Evolutionary conservation across 2,329 filamentous ascomycete genomes (phyloP).

Genomic region (Diplodia mutila): DNA sequence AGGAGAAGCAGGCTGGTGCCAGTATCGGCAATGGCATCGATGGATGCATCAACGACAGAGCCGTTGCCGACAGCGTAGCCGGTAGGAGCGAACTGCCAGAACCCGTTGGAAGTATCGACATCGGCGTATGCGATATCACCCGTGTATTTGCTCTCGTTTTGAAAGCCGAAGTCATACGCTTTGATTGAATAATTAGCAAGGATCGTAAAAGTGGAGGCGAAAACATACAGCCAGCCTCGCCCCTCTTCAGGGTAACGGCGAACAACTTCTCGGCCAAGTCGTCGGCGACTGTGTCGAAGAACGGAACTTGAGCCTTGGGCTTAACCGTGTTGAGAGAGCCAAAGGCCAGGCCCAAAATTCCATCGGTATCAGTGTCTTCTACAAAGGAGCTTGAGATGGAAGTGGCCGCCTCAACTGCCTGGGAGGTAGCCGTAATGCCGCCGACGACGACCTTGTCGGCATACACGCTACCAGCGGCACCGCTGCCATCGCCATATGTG

Average conservation of each 20-base stretch:
- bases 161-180: conserved; percentile 62
- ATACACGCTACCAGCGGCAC: conserved; percentile 67
- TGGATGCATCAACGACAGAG: conserved; percentile 43
- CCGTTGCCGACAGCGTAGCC: conserved; percentile 60
- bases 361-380: conserved; percentile 50
- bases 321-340: conserved; percentile 47
- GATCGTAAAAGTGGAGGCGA: background rate
- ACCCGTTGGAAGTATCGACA: conserved; percentile 62
- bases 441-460: conserved; percentile 67
- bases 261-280: conserved; percentile 59
- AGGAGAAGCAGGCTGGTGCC: conserved; percentile 70
- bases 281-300: conserved; percentile 62
- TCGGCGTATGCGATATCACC: conserved; percentile 61
- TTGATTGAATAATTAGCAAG: background rate
- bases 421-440: conserved; percentile 59
- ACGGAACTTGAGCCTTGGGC: conserved; percentile 58
- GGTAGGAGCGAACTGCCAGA: conserved; percentile 64
- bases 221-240: conserved; percentile 39
- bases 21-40: conserved; percentile 68
- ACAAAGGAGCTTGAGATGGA: conserved; percentile 60
- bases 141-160: conserved; percentile 62
- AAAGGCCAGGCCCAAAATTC: conserved; percentile 20
- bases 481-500: conserved; percentile 67
- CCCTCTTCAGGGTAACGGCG: conserved; percentile 60
- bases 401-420: conserved; percentile 69